phyloP scores from a whole-genome alignment of 2,329 filamentous ascomycete species.

The Fusarium sublunatum region DNA sequence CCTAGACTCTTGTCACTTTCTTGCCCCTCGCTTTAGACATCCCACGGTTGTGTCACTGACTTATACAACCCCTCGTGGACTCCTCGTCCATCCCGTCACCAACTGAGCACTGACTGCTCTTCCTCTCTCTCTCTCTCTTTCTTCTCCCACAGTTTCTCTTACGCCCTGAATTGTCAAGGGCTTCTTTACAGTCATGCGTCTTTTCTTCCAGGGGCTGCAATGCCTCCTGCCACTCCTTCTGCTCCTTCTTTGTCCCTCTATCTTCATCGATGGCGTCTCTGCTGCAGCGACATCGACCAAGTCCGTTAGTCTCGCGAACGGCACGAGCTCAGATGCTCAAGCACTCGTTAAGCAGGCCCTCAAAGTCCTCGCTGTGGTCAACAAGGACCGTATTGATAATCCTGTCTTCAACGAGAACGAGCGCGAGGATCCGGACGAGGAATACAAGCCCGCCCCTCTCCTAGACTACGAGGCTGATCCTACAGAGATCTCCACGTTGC shows the following conservation, averaged over 20 bases:
- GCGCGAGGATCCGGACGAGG: slow-evolving; percentile 15
- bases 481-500: slow-evolving; percentile 3
- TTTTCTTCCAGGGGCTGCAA: neutral
- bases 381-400: slow-evolving; percentile 17
- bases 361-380: slow-evolving; percentile 13
- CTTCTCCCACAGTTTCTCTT: neutral
- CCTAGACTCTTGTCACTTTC: neutral
- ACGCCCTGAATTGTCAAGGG: neutral
- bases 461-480: slow-evolving; percentile 16
- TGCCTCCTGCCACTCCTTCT: slow-evolving; percentile 3
- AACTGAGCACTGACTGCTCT: slow-evolving; percentile 10
- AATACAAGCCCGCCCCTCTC: slow-evolving; percentile 18
- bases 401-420: slow-evolving; percentile 20
- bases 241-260: neutral
- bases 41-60: slow-evolving; percentile 1
- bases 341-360: slow-evolving; percentile 15
- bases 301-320: neutral
- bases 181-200: neutral
- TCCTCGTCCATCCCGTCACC: slow-evolving; percentile 1
- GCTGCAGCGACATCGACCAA: slow-evolving; percentile 6
- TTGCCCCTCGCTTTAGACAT: slow-evolving; percentile 2
- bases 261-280: slow-evolving; percentile 13
- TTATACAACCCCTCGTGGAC: slow-evolving; percentile 14
- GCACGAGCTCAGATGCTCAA: slow-evolving; percentile 13
- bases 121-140: slow-evolving; percentile 13